phyloP scores from a whole-genome alignment of 371 early-diverging fungal species.

The Rhizomucor pusillus region DNA sequence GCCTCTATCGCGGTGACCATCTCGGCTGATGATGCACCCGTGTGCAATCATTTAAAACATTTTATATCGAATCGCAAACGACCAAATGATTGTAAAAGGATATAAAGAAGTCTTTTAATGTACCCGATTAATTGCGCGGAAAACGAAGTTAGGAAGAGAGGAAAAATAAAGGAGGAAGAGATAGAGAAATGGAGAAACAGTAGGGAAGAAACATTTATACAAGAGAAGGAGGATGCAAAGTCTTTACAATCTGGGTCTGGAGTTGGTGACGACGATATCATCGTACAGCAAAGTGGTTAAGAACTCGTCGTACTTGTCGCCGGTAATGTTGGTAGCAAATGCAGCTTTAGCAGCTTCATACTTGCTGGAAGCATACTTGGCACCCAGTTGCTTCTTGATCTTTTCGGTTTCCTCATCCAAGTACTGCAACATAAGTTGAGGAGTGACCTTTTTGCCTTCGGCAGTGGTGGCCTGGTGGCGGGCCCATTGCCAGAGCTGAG shows the following conservation, averaged over 20 bases:
- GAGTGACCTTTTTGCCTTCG: slow-evolving; percentile 78
- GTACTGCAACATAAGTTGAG: slow-evolving; percentile 68
- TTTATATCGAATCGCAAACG: too few relatives aligned
- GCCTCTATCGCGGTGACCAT: too few relatives aligned
- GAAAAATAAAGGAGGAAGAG: background rate
- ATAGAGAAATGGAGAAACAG: background rate
- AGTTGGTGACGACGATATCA: slow-evolving; percentile 46
- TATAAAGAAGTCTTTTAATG: too few relatives aligned
- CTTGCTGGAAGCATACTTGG: slow-evolving; percentile 62
- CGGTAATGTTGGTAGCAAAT: slow-evolving; percentile 75
- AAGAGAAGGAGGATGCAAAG: background rate
- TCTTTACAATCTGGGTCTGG: slow-evolving; percentile 16
- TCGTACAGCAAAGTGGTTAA: slow-evolving; percentile 82
- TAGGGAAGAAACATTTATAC: background rate
- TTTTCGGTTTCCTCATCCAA: slow-evolving; percentile 84
- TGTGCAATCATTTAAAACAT: too few relatives aligned
- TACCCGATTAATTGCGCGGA: background rate
- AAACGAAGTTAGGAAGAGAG: background rate
- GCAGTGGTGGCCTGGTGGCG: slow-evolving; percentile 80
- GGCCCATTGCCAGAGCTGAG: slow-evolving; percentile 97
- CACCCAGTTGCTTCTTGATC: slow-evolving; percentile 63
- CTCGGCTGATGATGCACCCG: too few relatives aligned
- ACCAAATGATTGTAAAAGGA: too few relatives aligned
- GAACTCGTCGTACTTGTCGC: slow-evolving; percentile 82
- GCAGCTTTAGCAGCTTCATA: slow-evolving; percentile 73